Conservation (phyloP, 106 monocot genomes). For the Phalaenopsis equestris region DNA sequence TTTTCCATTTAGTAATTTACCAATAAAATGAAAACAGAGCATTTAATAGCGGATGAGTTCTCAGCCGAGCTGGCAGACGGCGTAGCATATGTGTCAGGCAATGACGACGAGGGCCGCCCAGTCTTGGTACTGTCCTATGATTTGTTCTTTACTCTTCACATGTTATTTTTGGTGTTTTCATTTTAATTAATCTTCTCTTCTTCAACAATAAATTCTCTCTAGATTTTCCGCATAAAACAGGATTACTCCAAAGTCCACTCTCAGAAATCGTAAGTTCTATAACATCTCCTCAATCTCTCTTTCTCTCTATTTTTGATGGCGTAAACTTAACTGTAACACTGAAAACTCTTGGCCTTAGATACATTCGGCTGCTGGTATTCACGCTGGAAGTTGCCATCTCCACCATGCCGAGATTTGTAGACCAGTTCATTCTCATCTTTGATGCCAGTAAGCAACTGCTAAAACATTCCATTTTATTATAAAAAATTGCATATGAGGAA, state of each 20-base stretch:
- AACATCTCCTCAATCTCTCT: neutral
- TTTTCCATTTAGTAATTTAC: neutral
- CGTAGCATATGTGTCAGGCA: conserved; percentile 77
- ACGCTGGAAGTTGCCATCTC: conserved; percentile 86
- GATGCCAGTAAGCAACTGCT: conserved; percentile 64
- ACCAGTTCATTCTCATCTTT: conserved; percentile 78
- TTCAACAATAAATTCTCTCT: conserved; percentile 5
- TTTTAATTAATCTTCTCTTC: conserved; percentile 2
- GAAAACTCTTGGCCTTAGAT: conserved; percentile 20
- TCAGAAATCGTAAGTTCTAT: conserved; percentile 71
- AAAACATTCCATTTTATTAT: neutral
- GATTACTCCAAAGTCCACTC: conserved; percentile 81
- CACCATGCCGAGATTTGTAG: conserved; percentile 70
- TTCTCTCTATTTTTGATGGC: neutral
- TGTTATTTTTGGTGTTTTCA: neutral
- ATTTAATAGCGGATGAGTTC: conserved; percentile 94
- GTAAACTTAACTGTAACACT: neutral
- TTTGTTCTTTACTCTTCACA: neutral
- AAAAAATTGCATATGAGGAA: too few species aligned
- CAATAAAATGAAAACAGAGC: conserved; percentile 36
- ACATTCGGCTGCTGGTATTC: conserved; percentile 75
- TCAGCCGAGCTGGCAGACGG: conserved; percentile 82
- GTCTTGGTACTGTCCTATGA: conserved; percentile 47
- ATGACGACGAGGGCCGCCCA: conserved; percentile 82
- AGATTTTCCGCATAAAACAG: conserved; percentile 92